Evolutionary conservation across 108 stramenopile species (phyloP).

Genomic region (Poteriospumella lacustris): DNA sequence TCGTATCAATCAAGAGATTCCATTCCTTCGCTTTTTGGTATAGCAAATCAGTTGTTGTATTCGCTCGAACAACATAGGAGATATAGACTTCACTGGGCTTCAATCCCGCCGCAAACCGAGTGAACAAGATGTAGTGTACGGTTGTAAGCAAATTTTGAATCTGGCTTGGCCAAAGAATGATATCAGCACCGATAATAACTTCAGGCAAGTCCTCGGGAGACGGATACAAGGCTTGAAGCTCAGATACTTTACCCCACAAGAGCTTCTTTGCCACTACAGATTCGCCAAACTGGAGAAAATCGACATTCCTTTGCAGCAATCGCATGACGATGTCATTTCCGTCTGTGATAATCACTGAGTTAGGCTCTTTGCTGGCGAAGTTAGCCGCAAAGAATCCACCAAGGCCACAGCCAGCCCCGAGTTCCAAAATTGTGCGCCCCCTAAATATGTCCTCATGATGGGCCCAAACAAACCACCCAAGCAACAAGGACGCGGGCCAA

Average conservation of each 20-base stretch:
- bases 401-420: constrained; percentile 25
- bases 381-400: constrained; percentile 8
- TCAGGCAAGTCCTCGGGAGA: neutral
- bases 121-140: neutral
- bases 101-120: too few relatives aligned
- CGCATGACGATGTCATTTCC: constrained; percentile 9
- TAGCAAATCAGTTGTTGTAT: neutral
- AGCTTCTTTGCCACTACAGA: neutral
- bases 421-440: neutral
- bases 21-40: neutral
- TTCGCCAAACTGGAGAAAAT: neutral
- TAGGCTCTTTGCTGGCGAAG: too few relatives aligned
- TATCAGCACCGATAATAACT: constrained; percentile 14
- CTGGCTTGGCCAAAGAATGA: constrained; percentile 22
- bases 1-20: neutral
- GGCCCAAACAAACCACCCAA: neutral
- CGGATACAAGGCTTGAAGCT: neutral
- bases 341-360: constrained; percentile 11
- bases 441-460: constrained; percentile 6
- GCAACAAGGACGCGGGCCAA: constrained; percentile 2
- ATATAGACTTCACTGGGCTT: neutral
- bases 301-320: neutral
- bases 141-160: neutral
- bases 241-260: neutral
- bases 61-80: neutral